These are phyloP conservation scores for Penicillium herquei DNA, from an alignment of 495 filamentous ascomycete species.

Conservation along the genomic window DNA sequence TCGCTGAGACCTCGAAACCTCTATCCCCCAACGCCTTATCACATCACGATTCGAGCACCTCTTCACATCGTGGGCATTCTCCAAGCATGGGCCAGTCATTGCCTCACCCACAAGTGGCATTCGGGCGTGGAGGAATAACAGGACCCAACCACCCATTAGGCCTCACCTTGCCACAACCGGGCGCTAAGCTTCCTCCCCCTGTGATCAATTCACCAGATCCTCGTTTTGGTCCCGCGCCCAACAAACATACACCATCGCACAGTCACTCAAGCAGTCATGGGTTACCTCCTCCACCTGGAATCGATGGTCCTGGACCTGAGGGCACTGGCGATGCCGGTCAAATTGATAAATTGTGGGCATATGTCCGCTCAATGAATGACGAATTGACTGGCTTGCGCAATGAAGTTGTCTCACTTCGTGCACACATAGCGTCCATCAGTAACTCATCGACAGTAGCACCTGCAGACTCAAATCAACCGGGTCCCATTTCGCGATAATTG, in stretches of 20 bases:
- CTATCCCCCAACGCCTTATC: conserved; percentile 71
- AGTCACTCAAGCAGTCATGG: conserved; percentile 45
- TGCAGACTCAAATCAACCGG: conserved; percentile 22
- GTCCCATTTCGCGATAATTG: conserved; percentile 20
- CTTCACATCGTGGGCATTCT: conserved; percentile 59
- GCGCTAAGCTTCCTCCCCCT: conserved; percentile 52
- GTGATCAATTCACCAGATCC: conserved; percentile 48
- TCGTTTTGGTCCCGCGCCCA: conserved; percentile 41
- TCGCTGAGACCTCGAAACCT: conserved; percentile 86
- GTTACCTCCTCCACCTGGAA: conserved; percentile 25
- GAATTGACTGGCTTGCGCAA: conserved; percentile 36
- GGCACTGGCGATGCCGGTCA: conserved; percentile 21
- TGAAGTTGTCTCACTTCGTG: conserved; percentile 40
- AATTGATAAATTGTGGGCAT: conserved; percentile 45
- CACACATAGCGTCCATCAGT: conserved; percentile 41
- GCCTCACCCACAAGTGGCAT: conserved; percentile 59
- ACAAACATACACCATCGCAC: conserved; percentile 36
- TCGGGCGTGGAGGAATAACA: conserved; percentile 45
- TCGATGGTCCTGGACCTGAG: conserved; percentile 21
- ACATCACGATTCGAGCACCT: conserved; percentile 55
- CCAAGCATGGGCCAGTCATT: conserved; percentile 67
- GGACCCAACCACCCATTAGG: conserved; percentile 30
- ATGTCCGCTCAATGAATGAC: conserved; percentile 45
- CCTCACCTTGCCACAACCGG: conserved; percentile 38
- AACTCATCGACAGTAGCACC: conserved; percentile 21